These are phyloP conservation scores for Bretziella fagacearum DNA, from an alignment of 2,329 filamentous ascomycete species.

Conservation along the genomic window DNA sequence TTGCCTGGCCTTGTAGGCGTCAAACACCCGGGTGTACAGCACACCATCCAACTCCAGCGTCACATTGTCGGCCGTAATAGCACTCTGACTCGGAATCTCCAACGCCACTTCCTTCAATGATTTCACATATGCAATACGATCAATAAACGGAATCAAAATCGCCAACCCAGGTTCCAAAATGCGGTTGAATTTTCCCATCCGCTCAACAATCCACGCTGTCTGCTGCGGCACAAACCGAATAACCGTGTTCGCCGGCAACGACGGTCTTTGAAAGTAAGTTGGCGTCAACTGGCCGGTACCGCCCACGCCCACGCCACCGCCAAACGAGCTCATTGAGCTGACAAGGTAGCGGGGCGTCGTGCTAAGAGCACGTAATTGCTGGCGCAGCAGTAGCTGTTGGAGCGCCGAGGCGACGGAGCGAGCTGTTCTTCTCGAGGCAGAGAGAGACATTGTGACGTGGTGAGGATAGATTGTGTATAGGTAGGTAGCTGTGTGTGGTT, in stretches of 20 bases:
- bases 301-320: slow-evolving; percentile 14
- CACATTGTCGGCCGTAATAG: slow-evolving; percentile 96
- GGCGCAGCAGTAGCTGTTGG: slow-evolving; percentile 6
- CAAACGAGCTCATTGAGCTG: slow-evolving; percentile 20
- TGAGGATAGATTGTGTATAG: background rate
- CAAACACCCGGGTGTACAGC: slow-evolving; percentile 87
- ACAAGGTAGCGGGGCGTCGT: slow-evolving; percentile 22
- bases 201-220: slow-evolving; percentile 98
- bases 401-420: slow-evolving; percentile 8
- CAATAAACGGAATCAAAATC: slow-evolving; percentile 73
- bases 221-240: slow-evolving; percentile 98
- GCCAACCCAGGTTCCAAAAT: slow-evolving; percentile 87
- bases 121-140: slow-evolving; percentile 95
- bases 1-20: slow-evolving; percentile 92
- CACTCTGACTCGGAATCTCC: slow-evolving; percentile 93
- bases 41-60: slow-evolving; percentile 93
- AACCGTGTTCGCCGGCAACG: slow-evolving; percentile 80
- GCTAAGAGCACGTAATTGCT: slow-evolving; percentile 12
- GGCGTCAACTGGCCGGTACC: slow-evolving; percentile 32
- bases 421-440: slow-evolving; percentile 9
- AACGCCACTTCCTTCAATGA: slow-evolving; percentile 90
- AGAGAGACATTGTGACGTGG: slow-evolving; percentile 8
- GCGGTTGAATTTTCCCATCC: slow-evolving; percentile 93
- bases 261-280: slow-evolving; percentile 62
- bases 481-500: background rate